Percentiles rank a stretch among this genome's conserved stretches.
Conservation (phyloP, 2,329 filamentous ascomycete genomes). For the Colletotrichum musicola region DNA sequence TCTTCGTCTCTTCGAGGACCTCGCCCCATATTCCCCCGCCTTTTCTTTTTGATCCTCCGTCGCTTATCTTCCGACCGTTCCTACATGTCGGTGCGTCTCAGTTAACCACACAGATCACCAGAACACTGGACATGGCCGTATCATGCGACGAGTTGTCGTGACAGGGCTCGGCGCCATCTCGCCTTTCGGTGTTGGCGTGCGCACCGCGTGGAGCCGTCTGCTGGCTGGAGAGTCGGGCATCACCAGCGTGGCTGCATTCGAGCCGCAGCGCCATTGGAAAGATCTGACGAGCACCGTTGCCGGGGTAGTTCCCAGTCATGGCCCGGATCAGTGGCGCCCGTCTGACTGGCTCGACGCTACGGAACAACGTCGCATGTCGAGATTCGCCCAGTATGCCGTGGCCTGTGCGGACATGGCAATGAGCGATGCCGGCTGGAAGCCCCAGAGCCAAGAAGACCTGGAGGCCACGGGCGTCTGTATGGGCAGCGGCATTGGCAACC, state of each 20-base stretch:
- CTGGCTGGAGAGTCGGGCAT: constrained; percentile 85
- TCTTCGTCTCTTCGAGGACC: background rate
- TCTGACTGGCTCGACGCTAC: constrained; percentile 66
- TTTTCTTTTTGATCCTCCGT: constrained; percentile 15
- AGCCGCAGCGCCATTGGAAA: constrained; percentile 70
- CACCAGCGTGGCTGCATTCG: constrained; percentile 75
- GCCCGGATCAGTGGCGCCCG: constrained; percentile 60
- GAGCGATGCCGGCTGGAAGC: constrained; percentile 82
- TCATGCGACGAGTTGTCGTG: constrained; percentile 81
- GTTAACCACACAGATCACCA: constrained; percentile 16
- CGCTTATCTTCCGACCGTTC: constrained; percentile 2
- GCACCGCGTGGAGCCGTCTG: constrained; percentile 83
- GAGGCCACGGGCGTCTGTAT: constrained; percentile 91
- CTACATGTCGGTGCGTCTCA: constrained; percentile 23
- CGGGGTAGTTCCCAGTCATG: constrained; percentile 76
- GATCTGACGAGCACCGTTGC: constrained; percentile 87
- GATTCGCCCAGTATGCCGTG: constrained; percentile 91
- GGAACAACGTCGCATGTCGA: constrained; percentile 84
- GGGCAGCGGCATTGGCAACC: constrained; percentile 94
- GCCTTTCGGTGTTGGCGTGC: constrained; percentile 84
- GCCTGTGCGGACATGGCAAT: constrained; percentile 89
- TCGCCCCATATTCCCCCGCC: constrained; percentile 1
- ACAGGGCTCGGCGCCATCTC: constrained; percentile 87
- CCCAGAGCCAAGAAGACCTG: constrained; percentile 69
- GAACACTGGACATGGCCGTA: constrained; percentile 54